Evolutionary conservation across 805 yeast genomes (phyloP).

Genomic region (Pichia manshurica): DNA sequence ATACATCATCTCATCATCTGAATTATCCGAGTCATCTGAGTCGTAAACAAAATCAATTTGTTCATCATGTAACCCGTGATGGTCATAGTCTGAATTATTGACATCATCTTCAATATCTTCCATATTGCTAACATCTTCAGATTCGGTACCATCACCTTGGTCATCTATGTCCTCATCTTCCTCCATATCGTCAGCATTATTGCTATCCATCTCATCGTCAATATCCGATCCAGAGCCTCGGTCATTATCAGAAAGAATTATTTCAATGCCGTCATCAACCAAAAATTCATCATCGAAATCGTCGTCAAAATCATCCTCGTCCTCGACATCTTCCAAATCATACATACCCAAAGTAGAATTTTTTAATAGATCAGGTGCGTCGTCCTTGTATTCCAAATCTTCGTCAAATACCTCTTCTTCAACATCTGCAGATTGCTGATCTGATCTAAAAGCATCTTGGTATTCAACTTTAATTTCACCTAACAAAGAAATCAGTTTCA

Average conservation of each 20-base stretch:
- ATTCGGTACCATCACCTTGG: conserved; percentile 19
- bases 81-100: not conserved
- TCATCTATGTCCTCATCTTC: conserved; percentile 26
- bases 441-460: conserved; percentile 51
- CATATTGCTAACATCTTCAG: conserved; percentile 22
- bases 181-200: conserved; percentile 11
- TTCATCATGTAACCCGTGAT: not conserved
- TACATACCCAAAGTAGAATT: conserved; percentile 94
- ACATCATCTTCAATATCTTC: conserved; percentile 21
- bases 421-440: conserved; percentile 25
- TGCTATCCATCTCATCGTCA: conserved; percentile 25
- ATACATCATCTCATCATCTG: conserved; percentile 23
- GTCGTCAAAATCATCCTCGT: conserved; percentile 30
- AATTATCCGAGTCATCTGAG: conserved; percentile 13
- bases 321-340: conserved; percentile 57
- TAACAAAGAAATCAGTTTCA: conserved; percentile 52
- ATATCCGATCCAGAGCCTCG: conserved; percentile 23
- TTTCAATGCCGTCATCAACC: conserved; percentile 25
- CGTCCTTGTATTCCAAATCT: conserved; percentile 52
- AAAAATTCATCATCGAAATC: conserved; percentile 22
- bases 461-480: conserved; percentile 52
- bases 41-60: conserved; percentile 14
- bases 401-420: conserved; percentile 33
- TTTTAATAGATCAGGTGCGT: conserved; percentile 74
- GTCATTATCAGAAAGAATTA: conserved; percentile 25